Evolutionary conservation across 2,329 filamentous ascomycete genomes (phyloP).

Genomic region (Verticillium longisporum): DNA sequence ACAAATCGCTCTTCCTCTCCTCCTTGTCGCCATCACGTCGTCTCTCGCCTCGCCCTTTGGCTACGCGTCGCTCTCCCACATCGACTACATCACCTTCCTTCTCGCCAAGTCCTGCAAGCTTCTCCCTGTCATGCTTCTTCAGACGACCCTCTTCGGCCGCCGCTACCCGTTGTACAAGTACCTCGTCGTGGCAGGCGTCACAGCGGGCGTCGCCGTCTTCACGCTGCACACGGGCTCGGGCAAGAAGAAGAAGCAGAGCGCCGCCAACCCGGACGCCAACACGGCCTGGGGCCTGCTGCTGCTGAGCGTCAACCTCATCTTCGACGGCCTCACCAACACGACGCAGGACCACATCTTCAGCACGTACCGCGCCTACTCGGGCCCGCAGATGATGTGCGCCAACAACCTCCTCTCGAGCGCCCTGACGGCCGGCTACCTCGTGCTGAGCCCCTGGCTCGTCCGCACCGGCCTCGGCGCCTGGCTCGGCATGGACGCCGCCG

Average conservation of each 20-base stretch:
- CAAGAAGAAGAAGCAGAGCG: conserved; percentile 32
- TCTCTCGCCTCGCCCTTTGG: conserved; percentile 92
- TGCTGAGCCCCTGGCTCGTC: conserved; percentile 74
- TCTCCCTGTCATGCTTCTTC: conserved; percentile 95
- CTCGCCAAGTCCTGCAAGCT: conserved; percentile 98
- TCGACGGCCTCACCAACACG: conserved; percentile 93
- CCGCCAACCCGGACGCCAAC: conserved; percentile 45
- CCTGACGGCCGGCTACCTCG: conserved; percentile 69
- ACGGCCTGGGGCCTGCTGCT: conserved; percentile 75
- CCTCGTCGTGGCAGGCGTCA: conserved; percentile 84
- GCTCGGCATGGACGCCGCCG: conserved; percentile 58
- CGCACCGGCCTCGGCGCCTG: conserved; percentile 57
- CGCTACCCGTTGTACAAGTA: conserved; percentile 96
- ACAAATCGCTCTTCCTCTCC: conserved; percentile 68
- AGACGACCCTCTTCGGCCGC: conserved; percentile 84
- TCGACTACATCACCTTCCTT: conserved; percentile 97
- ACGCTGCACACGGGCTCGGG: conserved; percentile 71
- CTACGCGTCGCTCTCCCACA: conserved; percentile 84
- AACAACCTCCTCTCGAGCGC: conserved; percentile 83
- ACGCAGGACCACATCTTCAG: conserved; percentile 93
- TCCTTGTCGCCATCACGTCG: conserved; percentile 76
- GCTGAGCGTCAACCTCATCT: conserved; percentile 81
- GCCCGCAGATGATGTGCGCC: conserved; percentile 99
- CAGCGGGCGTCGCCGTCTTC: conserved; percentile 87
- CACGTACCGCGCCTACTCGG: conserved; percentile 72